Evolutionary conservation across 139 green algal species (phyloP), one percentile per base, ranked within the genome.

Genomic region (Parachlorella kessleri): DNA sequence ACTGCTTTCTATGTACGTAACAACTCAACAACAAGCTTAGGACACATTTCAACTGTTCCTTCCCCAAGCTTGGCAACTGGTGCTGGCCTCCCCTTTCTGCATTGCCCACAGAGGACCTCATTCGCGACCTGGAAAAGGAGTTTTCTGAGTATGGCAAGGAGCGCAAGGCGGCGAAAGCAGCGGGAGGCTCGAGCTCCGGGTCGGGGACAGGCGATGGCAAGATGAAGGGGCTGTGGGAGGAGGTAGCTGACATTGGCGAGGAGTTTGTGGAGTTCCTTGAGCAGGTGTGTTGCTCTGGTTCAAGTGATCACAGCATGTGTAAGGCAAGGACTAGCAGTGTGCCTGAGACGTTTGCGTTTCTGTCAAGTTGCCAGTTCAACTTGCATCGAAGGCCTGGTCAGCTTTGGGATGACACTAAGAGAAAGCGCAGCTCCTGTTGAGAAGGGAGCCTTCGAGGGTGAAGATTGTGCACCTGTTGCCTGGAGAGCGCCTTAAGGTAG

Each of bases 181-280:
- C 37, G n/a, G 36, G 24, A 4, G 59, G 63, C 1, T 38, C 35
- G 66, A 10, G 41, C 64, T n/a, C n/a, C n/a, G n/a, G n/a, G n/a
- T n/a, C n/a, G n/a, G n/a, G n/a, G n/a, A n/a, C n/a, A n/a, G n/a
- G n/a, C n/a, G n/a, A n/a, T n/a, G 48, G 14, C 14, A 14, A 18
- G 14, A 66, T 48, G 28, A 90, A 90, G 76, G 80, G 36, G 23
- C 77, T 90, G 38, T 85, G 81, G 81, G 83, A 93, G 69, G 89
- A 93, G 76, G 79, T 93, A 26, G 76, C 76, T 7, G 88, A 86
- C 79, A 74, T 93, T 7, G 89, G 89, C 10, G 88, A 91, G 74
- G 89, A 93, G 68, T 85, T 93, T 66, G 69, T 93, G 54, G 89
- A 93, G 24, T 92, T 92, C 40, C 54, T 93, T 75, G 89, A 93